Conservation (phyloP, 148 eudicot genomes). For the Oxyria digyna region DNA sequence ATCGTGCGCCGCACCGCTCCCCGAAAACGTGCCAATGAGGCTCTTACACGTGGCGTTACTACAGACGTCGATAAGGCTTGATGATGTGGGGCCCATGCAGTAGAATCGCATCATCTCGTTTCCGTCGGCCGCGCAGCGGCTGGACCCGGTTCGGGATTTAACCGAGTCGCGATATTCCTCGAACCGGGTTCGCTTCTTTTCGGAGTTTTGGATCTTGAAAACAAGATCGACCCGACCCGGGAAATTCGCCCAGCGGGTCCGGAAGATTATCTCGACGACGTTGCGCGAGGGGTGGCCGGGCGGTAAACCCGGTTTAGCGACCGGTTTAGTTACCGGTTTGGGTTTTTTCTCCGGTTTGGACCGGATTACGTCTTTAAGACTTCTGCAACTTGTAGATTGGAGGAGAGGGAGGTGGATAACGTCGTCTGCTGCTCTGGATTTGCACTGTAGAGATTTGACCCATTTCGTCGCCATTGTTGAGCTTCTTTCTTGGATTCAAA, state of each 20-base stretch:
- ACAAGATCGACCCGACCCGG: constrained; percentile 75
- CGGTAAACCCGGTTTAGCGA: constrained; percentile 33
- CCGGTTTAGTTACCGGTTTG: constrained; percentile 7
- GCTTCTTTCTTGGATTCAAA: background rate
- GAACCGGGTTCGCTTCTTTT: constrained; percentile 43
- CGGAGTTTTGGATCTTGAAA: constrained; percentile 56
- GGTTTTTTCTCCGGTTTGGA: too few relatives aligned
- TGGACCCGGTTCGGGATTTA: constrained; percentile 24
- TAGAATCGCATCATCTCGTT: constrained; percentile 93
- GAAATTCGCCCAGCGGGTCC: constrained; percentile 63
- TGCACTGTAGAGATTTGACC: constrained; percentile 85
- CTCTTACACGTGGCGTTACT: constrained; percentile 32
- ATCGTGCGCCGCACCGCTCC: constrained; percentile 78
- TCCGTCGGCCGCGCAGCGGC: constrained; percentile 81
- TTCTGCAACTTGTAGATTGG: constrained; percentile 41
- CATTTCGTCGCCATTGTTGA: constrained; percentile 60
- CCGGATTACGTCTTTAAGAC: constrained; percentile 41
- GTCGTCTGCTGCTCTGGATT: constrained; percentile 68
- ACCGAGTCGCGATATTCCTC: constrained; percentile 66
- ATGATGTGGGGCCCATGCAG: constrained; percentile 45
- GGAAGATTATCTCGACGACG: constrained; percentile 85
- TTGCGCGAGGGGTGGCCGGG: constrained; percentile 85
- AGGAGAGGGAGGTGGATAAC: constrained; percentile 22
- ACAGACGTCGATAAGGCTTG: constrained; percentile 16
- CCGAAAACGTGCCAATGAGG: constrained; percentile 46